Evolutionary conservation across 2,329 filamentous ascomycete species (phyloP).

Genomic region (Setomelanomma holmii): DNA sequence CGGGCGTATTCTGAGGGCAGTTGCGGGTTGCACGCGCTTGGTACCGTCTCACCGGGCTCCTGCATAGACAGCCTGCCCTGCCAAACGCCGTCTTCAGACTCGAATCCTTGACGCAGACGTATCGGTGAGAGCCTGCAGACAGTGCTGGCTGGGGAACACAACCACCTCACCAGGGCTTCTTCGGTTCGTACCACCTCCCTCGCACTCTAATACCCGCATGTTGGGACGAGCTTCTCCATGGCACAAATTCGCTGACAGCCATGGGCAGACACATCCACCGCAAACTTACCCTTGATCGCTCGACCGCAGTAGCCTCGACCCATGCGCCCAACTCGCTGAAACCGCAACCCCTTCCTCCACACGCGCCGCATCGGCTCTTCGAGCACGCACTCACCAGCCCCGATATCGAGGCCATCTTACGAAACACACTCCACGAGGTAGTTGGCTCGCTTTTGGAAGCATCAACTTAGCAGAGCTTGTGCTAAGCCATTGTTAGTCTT

Average conservation of each 20-base stretch:
- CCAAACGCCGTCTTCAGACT: conserved; percentile 13
- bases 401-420: conserved; percentile 21
- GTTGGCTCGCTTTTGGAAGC: conserved; percentile 20
- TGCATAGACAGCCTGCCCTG: conserved; percentile 13
- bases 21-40: conserved; percentile 24
- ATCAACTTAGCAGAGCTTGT: conserved; percentile 5
- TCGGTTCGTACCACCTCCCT: conserved; percentile 45
- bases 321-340: conserved; percentile 38
- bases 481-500: conserved; percentile 36
- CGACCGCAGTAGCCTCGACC: conserved; percentile 21
- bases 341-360: conserved; percentile 15
- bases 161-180: conserved; percentile 29
- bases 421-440: conserved; percentile 34
- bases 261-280: conserved; percentile 37
- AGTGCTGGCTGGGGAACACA: conserved; percentile 33
- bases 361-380: conserved; percentile 24
- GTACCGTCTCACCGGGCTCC: conserved; percentile 16
- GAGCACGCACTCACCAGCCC: conserved; percentile 19
- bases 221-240: conserved; percentile 9
- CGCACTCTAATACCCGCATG: conserved; percentile 29
- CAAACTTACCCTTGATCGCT: conserved; percentile 19
- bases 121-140: conserved; percentile 42
- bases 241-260: conserved; percentile 35
- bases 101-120: conserved; percentile 35
- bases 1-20: conserved; percentile 6